phyloP scores from a whole-genome alignment of 768 basidiomycete genomes.

The Ramaria sp. region DNA sequence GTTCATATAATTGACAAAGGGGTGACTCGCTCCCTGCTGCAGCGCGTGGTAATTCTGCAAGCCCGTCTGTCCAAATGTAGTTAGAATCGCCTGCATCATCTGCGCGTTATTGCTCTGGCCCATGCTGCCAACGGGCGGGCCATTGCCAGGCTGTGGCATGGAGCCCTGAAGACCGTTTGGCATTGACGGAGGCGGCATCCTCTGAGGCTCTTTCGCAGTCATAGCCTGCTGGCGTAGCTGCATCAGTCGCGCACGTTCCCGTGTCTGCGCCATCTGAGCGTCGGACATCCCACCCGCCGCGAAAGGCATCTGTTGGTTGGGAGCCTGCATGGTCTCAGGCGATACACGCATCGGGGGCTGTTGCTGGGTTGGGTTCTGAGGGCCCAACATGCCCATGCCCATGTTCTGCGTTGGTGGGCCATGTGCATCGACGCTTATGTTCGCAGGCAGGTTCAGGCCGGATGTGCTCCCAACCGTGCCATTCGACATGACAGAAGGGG shows the following conservation, averaged over 20 bases:
- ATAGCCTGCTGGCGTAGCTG: conserved; percentile 19
- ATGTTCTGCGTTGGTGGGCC: background rate
- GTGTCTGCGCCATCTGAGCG: conserved; percentile 21
- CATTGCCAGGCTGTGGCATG: background rate
- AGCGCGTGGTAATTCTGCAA: conserved; percentile 7
- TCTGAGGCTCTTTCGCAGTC: background rate
- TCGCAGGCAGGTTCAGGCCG: background rate
- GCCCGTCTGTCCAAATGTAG: background rate
- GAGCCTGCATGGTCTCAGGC: conserved; percentile 1
- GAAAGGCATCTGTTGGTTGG: background rate
- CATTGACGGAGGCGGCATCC: background rate
- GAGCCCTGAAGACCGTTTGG: background rate
- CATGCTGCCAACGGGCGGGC: background rate
- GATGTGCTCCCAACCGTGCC: conserved; percentile 20
- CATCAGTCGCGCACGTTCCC: conserved; percentile 23
- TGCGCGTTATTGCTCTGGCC: background rate
- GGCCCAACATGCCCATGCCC: background rate
- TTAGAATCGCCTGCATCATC: background rate
- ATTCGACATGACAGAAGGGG: conserved; percentile 25
- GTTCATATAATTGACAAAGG: conserved; percentile 45
- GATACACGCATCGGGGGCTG: conserved; percentile 1
- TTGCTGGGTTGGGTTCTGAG: background rate
- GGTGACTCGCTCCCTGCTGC: conserved; percentile 21
- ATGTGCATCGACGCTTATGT: background rate
- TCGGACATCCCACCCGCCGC: background rate